phyloP scores from a whole-genome alignment of 1,284 basidiomycete species.

The Cystobasidium pallidum region DNA sequence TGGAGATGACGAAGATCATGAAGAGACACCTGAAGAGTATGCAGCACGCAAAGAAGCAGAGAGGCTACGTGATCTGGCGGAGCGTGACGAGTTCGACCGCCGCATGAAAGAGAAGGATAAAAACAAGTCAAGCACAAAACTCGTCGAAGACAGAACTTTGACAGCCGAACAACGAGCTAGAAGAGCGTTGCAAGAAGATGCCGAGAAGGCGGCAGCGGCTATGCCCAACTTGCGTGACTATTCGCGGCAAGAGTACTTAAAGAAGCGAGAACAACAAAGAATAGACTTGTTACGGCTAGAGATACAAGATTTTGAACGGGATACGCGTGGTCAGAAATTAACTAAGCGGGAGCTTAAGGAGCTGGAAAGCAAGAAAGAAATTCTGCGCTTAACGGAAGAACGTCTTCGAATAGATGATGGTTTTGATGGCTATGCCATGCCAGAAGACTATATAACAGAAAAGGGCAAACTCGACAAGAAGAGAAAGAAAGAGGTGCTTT shows the following conservation, averaged over 20 bases:
- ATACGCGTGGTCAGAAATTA: constrained; percentile 85
- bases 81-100: constrained; percentile 90
- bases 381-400: constrained; percentile 89
- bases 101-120: constrained; percentile 81
- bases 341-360: constrained; percentile 81
- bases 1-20: constrained; percentile 5
- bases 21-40: constrained; percentile 42
- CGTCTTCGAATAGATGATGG: constrained; percentile 90
- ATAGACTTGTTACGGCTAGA: constrained; percentile 91
- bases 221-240: constrained; percentile 81
- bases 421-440: constrained; percentile 89
- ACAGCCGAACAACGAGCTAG: constrained; percentile 78
- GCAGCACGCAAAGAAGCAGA: constrained; percentile 72
- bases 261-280: constrained; percentile 93
- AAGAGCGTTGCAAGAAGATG: constrained; percentile 80
- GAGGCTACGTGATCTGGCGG: constrained; percentile 74
- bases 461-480: constrained; percentile 98
- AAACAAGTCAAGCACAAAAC: constrained; percentile 77
- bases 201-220: constrained; percentile 72
- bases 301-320: constrained; percentile 85
- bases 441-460: constrained; percentile 96
- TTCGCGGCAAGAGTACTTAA: constrained; percentile 90
- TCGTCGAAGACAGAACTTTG: constrained; percentile 85
- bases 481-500: constrained; percentile 90
- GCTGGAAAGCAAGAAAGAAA: constrained; percentile 87